phyloP scores from a whole-genome alignment of 2,329 filamentous ascomycete species.

The Penicillium sp. region DNA sequence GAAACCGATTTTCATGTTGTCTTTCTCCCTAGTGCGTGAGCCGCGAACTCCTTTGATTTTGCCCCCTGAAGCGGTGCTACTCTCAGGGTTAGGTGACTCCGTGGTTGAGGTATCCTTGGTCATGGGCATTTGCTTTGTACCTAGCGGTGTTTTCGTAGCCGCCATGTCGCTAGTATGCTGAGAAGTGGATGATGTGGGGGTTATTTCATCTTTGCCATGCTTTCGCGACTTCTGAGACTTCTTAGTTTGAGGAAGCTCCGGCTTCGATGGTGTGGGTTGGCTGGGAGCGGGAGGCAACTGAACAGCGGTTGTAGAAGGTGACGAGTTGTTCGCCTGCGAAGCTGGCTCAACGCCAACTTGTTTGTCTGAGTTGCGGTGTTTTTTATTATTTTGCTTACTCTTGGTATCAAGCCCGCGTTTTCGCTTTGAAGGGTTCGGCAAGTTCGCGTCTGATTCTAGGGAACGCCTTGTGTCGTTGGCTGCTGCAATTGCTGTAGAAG shows the following conservation, averaged over 20 bases:
- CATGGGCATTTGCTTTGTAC: neutral
- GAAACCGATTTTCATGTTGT: conserved; percentile 28
- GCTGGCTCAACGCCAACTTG: neutral
- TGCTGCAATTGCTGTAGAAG: neutral
- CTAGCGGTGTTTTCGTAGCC: neutral
- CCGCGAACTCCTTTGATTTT: conserved; percentile 1
- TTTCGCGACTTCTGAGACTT: neutral
- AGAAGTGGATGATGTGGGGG: neutral
- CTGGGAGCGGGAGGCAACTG: neutral
- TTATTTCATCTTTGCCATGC: neutral
- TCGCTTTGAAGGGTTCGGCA: conserved; percentile 26
- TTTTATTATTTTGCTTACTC: conserved; percentile 6
- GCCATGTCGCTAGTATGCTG: neutral
- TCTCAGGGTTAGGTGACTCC: neutral
- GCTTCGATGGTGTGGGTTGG: neutral
- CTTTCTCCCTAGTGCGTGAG: conserved; percentile 11
- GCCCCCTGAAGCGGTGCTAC: neutral
- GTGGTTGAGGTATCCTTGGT: neutral
- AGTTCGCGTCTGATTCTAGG: conserved; percentile 2
- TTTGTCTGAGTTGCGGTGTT: conserved; percentile 1
- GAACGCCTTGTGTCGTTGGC: neutral
- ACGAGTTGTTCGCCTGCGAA: neutral
- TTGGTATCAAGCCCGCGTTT: conserved; percentile 24
- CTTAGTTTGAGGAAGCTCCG: neutral
- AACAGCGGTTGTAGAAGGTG: neutral